Percentiles rank a stretch among this genome's conserved stretches.
These are phyloP conservation scores for Vanrija pseudolonga DNA, from an alignment of 1,284 basidiomycete genomes.

Conservation along the genomic window DNA sequence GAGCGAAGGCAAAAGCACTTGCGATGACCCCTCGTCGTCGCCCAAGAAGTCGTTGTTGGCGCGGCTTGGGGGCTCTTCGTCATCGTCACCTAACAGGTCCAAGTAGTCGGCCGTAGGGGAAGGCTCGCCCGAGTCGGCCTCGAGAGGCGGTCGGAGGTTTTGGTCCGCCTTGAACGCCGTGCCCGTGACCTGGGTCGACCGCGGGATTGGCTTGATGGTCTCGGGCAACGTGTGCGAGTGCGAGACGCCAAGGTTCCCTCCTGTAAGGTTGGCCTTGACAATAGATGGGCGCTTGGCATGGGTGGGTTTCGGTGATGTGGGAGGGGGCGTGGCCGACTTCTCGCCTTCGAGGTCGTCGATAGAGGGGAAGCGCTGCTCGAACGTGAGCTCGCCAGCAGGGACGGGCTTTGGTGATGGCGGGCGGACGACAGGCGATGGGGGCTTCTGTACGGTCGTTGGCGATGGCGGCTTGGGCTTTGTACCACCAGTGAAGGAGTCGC, in stretches of 20 bases:
- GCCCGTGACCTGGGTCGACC: slow-evolving; percentile 49
- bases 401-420: slow-evolving; percentile 6
- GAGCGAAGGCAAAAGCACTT: slow-evolving; percentile 8
- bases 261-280: slow-evolving; percentile 38
- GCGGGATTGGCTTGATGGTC: slow-evolving; percentile 17
- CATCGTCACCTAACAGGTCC: slow-evolving; percentile 10
- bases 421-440: too few relatives aligned
- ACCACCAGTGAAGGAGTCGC: slow-evolving; percentile 10
- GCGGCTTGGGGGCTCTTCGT: background rate
- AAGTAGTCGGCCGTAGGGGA: slow-evolving; percentile 17
- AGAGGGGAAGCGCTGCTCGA: slow-evolving; percentile 46
- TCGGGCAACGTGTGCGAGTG: slow-evolving; percentile 1
- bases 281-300: slow-evolving; percentile 20
- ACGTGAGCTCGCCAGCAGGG: slow-evolving; percentile 30
- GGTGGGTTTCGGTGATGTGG: background rate
- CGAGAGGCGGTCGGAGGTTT: background rate
- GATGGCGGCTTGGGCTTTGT: background rate
- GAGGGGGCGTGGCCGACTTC: slow-evolving; percentile 2
- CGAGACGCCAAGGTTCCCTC: slow-evolving; percentile 23
- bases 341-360: slow-evolving; percentile 31
- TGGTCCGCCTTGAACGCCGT: slow-evolving; percentile 40
- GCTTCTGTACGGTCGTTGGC: background rate
- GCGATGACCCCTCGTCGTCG: slow-evolving; percentile 7
- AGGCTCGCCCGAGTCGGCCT: background rate
- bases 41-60: slow-evolving; percentile 8